Evolutionary conservation across 352 stramenopile genomes (phyloP).

Genomic region (Globisporangium alternatum): DNA sequence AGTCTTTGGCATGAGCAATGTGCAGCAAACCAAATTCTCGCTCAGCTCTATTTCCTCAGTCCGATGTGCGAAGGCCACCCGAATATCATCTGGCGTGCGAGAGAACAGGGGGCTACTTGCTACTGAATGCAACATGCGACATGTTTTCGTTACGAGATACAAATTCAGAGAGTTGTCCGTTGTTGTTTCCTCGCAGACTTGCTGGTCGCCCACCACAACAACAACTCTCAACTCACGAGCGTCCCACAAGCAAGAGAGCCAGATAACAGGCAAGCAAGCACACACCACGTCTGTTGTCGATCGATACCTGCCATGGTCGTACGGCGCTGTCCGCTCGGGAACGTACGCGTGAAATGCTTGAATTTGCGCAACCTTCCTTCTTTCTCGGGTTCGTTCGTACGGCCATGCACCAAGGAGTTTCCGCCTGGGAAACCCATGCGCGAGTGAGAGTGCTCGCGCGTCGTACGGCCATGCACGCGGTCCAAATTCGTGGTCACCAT

Average conservation of each 20-base stretch:
- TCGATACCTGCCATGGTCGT: neutral
- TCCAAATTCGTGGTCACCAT: neutral
- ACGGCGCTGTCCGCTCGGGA: neutral
- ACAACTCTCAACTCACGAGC: neutral
- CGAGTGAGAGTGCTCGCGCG: neutral
- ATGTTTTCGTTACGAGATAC: no score
- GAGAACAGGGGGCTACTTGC: no score
- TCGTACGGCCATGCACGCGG: conserved; percentile 5
- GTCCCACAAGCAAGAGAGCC: neutral
- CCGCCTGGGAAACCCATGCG: neutral
- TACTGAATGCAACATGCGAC: no score
- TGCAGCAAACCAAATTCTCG: no score
- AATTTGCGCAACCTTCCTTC: neutral
- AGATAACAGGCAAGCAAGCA: neutral
- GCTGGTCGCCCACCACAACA: neutral
- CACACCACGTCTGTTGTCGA: neutral
- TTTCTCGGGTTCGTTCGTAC: neutral
- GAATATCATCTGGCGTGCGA: no score
- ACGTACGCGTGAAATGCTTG: neutral
- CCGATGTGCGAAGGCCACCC: no score
- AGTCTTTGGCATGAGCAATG: no score
- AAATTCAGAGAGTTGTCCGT: no score
- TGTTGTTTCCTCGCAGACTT: neutral
- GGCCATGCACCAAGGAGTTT: neutral
- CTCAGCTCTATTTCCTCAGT: no score